Evolutionary conservation across 2,329 filamentous ascomycete species (phyloP).

Genomic region (Fusarium setosum): DNA sequence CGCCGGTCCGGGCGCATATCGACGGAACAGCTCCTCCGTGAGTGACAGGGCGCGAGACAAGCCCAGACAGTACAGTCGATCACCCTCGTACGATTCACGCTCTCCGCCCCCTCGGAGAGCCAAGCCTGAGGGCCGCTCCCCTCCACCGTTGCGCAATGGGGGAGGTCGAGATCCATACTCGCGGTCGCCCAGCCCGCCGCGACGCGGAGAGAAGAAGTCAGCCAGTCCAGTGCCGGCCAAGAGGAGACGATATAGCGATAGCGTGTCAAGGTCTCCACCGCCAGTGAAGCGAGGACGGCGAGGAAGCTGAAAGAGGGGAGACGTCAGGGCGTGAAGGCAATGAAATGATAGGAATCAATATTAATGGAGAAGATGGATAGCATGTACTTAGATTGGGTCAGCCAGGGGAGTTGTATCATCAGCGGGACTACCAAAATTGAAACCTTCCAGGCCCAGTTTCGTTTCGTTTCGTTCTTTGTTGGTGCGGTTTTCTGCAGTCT

Average conservation of each 20-base stretch:
- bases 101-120: conserved; percentile 42
- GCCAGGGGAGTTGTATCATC: conserved; percentile 33
- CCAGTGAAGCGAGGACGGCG: conserved; percentile 47
- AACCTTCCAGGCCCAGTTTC: conserved; percentile 28
- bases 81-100: conserved; percentile 47
- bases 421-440: conserved; percentile 38
- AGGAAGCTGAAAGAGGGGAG: conserved; percentile 33
- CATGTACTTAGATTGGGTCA: conserved; percentile 30
- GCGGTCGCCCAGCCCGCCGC: conserved; percentile 38
- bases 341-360: conserved; percentile 4
- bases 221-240: conserved; percentile 43
- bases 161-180: conserved; percentile 38
- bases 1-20: conserved; percentile 24
- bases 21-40: conserved; percentile 50
- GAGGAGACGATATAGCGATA: conserved; percentile 47
- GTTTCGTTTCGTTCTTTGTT: conserved; percentile 2
- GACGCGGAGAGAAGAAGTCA: conserved; percentile 30
- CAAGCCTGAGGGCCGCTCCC: conserved; percentile 32
- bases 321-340: neutral
- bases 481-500: neutral
- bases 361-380: conserved; percentile 17
- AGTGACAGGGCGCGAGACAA: conserved; percentile 44
- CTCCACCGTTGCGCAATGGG: conserved; percentile 35
- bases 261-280: conserved; percentile 46
- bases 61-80: conserved; percentile 40